Evolutionary conservation across 2,329 filamentous ascomycete species (phyloP), one percentile per base, ranked within the genome.

Genomic region (Fusarium lyarnte): DNA sequence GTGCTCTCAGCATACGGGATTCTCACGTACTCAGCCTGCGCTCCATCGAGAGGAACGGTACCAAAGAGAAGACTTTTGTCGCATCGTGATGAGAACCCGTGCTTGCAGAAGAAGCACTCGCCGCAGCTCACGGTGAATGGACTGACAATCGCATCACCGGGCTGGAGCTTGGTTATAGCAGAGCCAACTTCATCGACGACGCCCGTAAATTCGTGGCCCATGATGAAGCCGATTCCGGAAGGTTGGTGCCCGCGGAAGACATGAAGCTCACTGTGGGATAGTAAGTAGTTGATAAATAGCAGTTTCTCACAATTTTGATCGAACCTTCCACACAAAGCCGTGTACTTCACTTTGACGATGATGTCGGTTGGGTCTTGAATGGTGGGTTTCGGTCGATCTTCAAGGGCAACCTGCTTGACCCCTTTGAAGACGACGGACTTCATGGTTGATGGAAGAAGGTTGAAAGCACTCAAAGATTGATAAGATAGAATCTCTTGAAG

Each of bases 191-290:
- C 89, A 36, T 89, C 86, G 9, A 96, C 88, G n/a, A 85, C 86
- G 5, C 94, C 94, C 1, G 93, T 93, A 78, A 96, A 95, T 78
- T 97, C 94, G 78, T 97, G 94, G 63, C 93, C 92, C 91, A 89
- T 89, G 54, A 88, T 85, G 75, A 88, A 88, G 31, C 85, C 87
- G 0, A 91, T 88, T 1, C 82, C 85, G 9, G 89, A 91, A n/a
- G 89, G 87, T 78, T 95, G 89, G 74, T 93, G 90, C n/a, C 94
- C 94, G 36, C 94, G 91, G 81, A 91, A 97, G 58, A 93, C 90
- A 81, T 97, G 94, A 33, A 97, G 85, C 77, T 97, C 94, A 12
- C 75, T 75, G 3, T 25, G 25, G 25, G 25, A 25, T 25, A 25
- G 25, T 25, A 25, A 25, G 25, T 25, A 25, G 25, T 25, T 25